Conservation (phyloP, 1,139 yeast species). For the Candida pseudocylindracea region DNA sequence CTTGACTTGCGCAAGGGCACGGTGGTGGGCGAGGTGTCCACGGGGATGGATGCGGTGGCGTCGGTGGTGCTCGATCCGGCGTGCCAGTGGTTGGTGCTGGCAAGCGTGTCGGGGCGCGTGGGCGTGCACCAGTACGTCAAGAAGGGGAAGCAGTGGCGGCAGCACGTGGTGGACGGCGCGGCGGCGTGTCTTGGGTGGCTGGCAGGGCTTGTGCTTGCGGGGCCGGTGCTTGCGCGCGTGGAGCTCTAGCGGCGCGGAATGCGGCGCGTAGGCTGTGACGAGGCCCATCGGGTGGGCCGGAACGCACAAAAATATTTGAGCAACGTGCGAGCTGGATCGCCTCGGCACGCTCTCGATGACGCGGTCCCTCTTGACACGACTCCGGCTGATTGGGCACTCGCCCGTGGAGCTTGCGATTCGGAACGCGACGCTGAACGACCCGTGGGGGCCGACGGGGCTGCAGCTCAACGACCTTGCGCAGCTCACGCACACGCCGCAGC, state of each 20-base stretch:
- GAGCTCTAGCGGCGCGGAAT: no score
- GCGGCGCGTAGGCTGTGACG: no score
- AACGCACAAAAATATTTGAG: no score
- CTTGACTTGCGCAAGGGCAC: slow-evolving; percentile 31
- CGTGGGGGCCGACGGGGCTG: slow-evolving; percentile 61
- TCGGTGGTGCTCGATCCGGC: slow-evolving; percentile 22
- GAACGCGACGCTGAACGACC: slow-evolving; percentile 83
- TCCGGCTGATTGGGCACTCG: slow-evolving; percentile 36
- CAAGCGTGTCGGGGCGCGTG: slow-evolving; percentile 3
- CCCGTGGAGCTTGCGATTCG: slow-evolving; percentile 73
- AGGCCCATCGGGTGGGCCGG: no score
- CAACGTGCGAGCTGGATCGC: no score
- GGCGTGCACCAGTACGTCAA: slow-evolving; percentile 16
- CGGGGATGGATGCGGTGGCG: slow-evolving; percentile 3
- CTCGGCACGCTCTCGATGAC: no score
- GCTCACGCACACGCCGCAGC: slow-evolving; percentile 22
- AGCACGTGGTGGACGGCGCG: no score
- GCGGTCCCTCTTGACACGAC: no score
- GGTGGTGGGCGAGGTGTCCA: slow-evolving; percentile 8
- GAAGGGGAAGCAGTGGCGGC: slow-evolving; percentile 20
- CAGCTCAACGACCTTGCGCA: slow-evolving; percentile 76
- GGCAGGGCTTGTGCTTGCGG: no score
- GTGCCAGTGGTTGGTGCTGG: slow-evolving; percentile 10
- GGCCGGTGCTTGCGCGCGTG: no score
- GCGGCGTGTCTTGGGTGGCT: no score